A percentile compares a stretch with the other conserved stretches of the same genome.
Conservation (phyloP, 805 yeast species). For the Yamadazyma phyllophila region DNA sequence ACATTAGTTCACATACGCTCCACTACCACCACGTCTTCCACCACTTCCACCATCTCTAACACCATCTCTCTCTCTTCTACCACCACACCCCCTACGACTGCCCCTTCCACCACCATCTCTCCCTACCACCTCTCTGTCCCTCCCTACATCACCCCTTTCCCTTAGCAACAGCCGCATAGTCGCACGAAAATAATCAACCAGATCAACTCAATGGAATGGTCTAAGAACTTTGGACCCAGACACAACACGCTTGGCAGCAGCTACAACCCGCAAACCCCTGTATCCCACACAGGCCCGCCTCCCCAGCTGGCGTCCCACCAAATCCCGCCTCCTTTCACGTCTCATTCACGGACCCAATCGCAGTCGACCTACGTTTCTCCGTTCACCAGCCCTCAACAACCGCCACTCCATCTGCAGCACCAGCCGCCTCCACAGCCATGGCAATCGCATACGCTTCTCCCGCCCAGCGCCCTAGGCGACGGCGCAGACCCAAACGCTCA, state of each 20-base stretch:
- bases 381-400: constrained; percentile 2
- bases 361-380: constrained; percentile 3
- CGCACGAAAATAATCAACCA: background rate
- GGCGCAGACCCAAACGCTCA: background rate
- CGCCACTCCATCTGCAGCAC: background rate
- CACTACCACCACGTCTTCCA: too few relatives aligned
- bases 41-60: too few relatives aligned
- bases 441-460: constrained; percentile 9
- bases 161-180: background rate
- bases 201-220: constrained; percentile 11
- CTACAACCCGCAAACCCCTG: constrained; percentile 5
- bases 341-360: constrained; percentile 2
- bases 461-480: constrained; percentile 2
- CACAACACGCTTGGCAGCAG: background rate
- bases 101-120: background rate
- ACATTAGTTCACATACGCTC: too few relatives aligned
- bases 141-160: background rate
- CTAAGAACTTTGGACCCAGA: constrained; percentile 7
- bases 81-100: too few relatives aligned
- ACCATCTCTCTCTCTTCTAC: too few relatives aligned
- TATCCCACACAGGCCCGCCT: background rate
- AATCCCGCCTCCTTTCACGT: background rate
- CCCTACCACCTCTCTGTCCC: background rate
- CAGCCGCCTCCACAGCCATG: background rate
- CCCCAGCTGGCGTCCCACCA: background rate